phyloP scores from a whole-genome alignment of 1,139 yeast genomes.

The Lodderomyces orthopsilosis region DNA sequence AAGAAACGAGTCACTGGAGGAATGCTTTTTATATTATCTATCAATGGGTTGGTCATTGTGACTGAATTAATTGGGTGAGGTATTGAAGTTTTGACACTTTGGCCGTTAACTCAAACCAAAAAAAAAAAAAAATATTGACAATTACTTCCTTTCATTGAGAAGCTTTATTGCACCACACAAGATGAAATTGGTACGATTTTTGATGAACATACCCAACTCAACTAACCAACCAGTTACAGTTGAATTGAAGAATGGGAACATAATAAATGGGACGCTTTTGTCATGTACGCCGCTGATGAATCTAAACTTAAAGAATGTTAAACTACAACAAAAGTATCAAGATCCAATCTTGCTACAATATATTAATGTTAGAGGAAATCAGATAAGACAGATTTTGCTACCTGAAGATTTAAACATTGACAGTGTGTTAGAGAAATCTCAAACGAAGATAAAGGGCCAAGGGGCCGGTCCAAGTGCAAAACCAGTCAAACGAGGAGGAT shows the following conservation, averaged over 20 bases:
- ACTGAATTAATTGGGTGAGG: neutral
- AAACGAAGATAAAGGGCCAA: constrained; percentile 35
- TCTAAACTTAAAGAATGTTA: constrained; percentile 77
- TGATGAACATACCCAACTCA: constrained; percentile 69
- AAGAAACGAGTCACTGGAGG: constrained; percentile 50
- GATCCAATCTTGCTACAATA: constrained; percentile 74
- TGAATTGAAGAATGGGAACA: constrained; percentile 81
- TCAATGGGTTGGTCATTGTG: constrained; percentile 17
- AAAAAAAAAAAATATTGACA: constrained; percentile 4
- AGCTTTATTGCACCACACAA: neutral
- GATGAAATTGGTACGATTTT: constrained; percentile 59
- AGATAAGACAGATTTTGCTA: constrained; percentile 76
- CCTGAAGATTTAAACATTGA: constrained; percentile 91
- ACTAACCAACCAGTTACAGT: constrained; percentile 87
- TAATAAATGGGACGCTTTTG: constrained; percentile 51
- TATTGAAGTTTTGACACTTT: neutral
- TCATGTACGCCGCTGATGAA: constrained; percentile 94
- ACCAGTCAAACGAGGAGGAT: constrained; percentile 18
- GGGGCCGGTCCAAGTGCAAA: constrained; percentile 38
- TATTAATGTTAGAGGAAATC: constrained; percentile 87
- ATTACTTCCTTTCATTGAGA: neutral
- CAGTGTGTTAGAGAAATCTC: constrained; percentile 53
- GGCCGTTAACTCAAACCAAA: neutral
- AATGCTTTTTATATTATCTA: constrained; percentile 32
- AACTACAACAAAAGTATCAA: constrained; percentile 67